Conservation (phyloP, 2,329 filamentous ascomycete species). For the Penicillium sp. region DNA sequence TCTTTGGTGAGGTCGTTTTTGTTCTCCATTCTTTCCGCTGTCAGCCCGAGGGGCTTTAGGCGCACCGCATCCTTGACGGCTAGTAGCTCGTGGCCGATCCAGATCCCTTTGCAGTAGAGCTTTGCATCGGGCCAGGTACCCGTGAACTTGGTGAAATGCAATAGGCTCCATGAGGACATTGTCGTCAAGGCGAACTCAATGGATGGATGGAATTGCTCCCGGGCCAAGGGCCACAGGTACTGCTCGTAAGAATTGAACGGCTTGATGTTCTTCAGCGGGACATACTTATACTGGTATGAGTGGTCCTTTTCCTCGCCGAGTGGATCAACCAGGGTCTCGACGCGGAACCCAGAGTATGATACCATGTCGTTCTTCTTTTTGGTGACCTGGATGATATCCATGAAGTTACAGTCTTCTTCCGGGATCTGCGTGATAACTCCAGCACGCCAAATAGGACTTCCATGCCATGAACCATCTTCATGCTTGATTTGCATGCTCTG, state of each 20-base stretch:
- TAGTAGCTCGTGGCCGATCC: slow-evolving; percentile 54
- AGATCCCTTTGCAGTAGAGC: slow-evolving; percentile 52
- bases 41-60: slow-evolving; percentile 36
- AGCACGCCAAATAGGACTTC: slow-evolving; percentile 51
- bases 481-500: slow-evolving; percentile 35
- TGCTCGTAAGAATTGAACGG: slow-evolving; percentile 53
- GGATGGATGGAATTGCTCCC: slow-evolving; percentile 48
- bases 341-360: slow-evolving; percentile 51
- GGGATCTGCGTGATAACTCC: slow-evolving; percentile 53
- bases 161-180: slow-evolving; percentile 50
- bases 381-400: slow-evolving; percentile 45
- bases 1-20: slow-evolving; percentile 15
- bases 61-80: slow-evolving; percentile 52
- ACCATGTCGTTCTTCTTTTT: slow-evolving; percentile 36
- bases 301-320: slow-evolving; percentile 48
- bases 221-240: slow-evolving; percentile 41
- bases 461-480: slow-evolving; percentile 30
- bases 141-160: slow-evolving; percentile 50
- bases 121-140: slow-evolving; percentile 52
- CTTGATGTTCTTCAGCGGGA: slow-evolving; percentile 50
- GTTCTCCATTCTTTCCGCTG: slow-evolving; percentile 3
- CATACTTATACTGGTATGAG: slow-evolving; percentile 52
- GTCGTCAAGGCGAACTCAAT: slow-evolving; percentile 51
- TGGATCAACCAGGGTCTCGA: slow-evolving; percentile 54
- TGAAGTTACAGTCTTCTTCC: slow-evolving; percentile 38